Conservation (phyloP, 495 filamentous ascomycete genomes). For the Xylaria palmicola region DNA sequence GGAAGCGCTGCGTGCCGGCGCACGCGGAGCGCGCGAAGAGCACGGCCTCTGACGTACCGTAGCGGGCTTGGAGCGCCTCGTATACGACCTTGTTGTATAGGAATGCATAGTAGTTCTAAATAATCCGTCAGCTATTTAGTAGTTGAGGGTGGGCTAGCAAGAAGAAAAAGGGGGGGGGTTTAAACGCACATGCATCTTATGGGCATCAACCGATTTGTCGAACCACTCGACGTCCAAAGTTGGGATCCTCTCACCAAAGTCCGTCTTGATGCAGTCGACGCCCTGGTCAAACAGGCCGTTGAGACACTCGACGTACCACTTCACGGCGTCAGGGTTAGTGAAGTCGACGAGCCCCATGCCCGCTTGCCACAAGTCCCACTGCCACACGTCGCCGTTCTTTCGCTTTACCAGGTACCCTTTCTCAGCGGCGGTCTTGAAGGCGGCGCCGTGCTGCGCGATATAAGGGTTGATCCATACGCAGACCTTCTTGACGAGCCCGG, state of each 20-base stretch:
- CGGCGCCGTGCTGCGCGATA: conserved; percentile 62
- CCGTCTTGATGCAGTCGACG: conserved; percentile 70
- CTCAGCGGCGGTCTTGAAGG: conserved; percentile 62
- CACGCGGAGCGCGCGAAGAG: conserved; percentile 67
- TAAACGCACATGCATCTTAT: conserved; percentile 57
- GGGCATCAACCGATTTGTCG: conserved; percentile 54
- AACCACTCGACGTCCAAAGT: conserved; percentile 59
- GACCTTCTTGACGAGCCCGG: conserved; percentile 57
- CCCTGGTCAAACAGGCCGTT: conserved; percentile 62
- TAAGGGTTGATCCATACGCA: conserved; percentile 76
- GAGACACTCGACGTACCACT: conserved; percentile 60
- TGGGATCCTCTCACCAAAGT: conserved; percentile 72
- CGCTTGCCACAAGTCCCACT: conserved; percentile 74
- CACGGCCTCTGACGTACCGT: conserved; percentile 58
- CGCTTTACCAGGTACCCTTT: conserved; percentile 70
- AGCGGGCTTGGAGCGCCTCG: conserved; percentile 58
- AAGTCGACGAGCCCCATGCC: conserved; percentile 75
- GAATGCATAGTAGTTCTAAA: conserved; percentile 65
- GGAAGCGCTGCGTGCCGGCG: conserved; percentile 67
- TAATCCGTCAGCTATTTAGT: not conserved
- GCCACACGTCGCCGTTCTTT: conserved; percentile 67
- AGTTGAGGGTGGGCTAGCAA: not conserved
- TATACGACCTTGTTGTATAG: conserved; percentile 71
- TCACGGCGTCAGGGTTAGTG: conserved; percentile 64
- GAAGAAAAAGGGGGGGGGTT: not conserved